These are phyloP conservation scores for Phalaenopsis equestris DNA, from an alignment of 106 monocot genomes.

Conservation along the genomic window DNA sequence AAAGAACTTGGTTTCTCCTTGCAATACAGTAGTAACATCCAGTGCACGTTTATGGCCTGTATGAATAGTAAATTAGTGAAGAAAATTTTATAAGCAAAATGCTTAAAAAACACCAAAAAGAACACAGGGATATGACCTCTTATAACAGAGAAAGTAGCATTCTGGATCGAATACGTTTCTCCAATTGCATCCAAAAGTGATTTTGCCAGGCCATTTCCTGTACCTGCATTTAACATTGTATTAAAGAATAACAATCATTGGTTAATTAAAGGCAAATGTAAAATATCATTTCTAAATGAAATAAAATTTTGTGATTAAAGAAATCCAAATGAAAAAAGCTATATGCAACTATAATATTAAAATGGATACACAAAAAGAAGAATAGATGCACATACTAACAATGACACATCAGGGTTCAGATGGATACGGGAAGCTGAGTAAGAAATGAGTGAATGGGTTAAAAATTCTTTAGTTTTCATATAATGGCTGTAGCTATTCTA, in stretches of 20 bases:
- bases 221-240: constrained; percentile 35
- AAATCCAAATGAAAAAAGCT: neutral
- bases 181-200: constrained; percentile 60
- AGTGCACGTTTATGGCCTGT: constrained; percentile 60
- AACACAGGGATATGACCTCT: constrained; percentile 38
- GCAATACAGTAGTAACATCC: constrained; percentile 77
- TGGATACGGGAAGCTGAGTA: neutral
- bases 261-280: neutral
- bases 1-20: constrained; percentile 74
- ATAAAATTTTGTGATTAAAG: neutral
- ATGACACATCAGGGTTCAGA: neutral
- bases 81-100: neutral
- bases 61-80: neutral
- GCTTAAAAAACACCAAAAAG: neutral
- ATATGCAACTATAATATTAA: neutral
- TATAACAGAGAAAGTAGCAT: constrained; percentile 70
- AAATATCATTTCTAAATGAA: neutral
- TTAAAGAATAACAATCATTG: neutral
- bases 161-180: constrained; percentile 45
- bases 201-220: constrained; percentile 90
- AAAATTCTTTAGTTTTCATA: neutral
- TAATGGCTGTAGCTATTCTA: neutral
- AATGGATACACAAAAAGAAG: neutral
- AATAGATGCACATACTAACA: neutral
- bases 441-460: neutral